A percentile compares a stretch with the other conserved stretches of the same genome.
phyloP scores from a whole-genome alignment of 2,329 filamentous ascomycete species.

The Colletotrichum falcatum region DNA sequence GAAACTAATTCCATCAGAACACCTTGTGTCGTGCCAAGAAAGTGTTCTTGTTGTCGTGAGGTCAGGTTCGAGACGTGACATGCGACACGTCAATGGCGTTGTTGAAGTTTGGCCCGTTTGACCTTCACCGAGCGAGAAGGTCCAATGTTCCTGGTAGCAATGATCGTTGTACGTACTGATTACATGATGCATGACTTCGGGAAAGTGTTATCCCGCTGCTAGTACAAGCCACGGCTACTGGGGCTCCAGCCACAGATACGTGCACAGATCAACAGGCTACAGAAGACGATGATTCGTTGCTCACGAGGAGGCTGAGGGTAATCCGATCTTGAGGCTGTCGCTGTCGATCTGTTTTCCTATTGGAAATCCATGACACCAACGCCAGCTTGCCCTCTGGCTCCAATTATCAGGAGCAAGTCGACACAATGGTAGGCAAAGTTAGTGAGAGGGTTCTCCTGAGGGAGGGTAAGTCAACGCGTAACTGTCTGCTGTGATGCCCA shows the following conservation, averaged over 20 bases:
- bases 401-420: conserved; percentile 23
- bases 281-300: conserved; percentile 19
- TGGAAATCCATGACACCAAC: conserved; percentile 23
- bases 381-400: conserved; percentile 19
- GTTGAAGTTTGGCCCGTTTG: conserved; percentile 5
- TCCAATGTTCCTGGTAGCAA: neutral
- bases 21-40: conserved; percentile 22
- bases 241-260: neutral
- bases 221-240: neutral
- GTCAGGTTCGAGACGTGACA: conserved; percentile 19
- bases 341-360: conserved; percentile 4
- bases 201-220: neutral
- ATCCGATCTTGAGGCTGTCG: conserved; percentile 31
- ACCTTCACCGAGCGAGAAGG: neutral
- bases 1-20: neutral
- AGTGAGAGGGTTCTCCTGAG: conserved; percentile 73
- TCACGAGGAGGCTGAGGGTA: conserved; percentile 33
- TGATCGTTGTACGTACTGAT: neutral
- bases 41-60: conserved; percentile 4
- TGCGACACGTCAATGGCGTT: conserved; percentile 16
- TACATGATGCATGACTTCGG: neutral
- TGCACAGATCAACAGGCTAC: conserved; percentile 28
- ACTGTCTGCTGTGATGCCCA: conserved; percentile 7
- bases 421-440: conserved; percentile 71
- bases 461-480: conserved; percentile 62